A percentile compares a stretch with the other conserved stretches of the same genome.
Conservation (phyloP, 2,329 filamentous ascomycete species). For the Trichoderma koningiopsis region DNA sequence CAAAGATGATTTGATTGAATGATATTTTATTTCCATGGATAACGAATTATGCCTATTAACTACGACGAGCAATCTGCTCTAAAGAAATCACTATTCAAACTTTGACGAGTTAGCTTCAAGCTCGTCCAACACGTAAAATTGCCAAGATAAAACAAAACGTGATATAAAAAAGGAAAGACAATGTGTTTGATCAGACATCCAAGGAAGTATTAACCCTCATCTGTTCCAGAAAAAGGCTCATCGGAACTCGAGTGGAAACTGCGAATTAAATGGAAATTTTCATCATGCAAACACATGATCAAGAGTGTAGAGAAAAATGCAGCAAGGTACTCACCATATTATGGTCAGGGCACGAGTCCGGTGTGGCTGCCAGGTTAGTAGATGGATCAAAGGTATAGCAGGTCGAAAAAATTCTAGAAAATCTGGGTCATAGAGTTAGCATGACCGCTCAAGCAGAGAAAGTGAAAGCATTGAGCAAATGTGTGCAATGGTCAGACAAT, state of each 20-base stretch:
- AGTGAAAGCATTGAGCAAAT: background rate
- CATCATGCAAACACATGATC: constrained; percentile 57
- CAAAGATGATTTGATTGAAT: too few species aligned
- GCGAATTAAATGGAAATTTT: constrained; percentile 77
- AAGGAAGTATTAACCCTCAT: constrained; percentile 74
- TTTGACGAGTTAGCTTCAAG: constrained; percentile 21
- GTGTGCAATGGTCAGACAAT: constrained; percentile 63
- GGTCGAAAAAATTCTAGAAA: background rate
- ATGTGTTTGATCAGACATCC: constrained; percentile 66
- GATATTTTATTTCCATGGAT: background rate
- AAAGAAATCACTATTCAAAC: background rate
- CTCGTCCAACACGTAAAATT: background rate
- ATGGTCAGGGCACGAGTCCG: background rate
- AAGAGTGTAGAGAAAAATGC: constrained; percentile 11
- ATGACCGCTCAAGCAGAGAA: constrained; percentile 1
- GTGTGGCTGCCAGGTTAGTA: constrained; percentile 9
- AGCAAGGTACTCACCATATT: constrained; percentile 25
- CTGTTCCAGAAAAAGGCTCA: constrained; percentile 67
- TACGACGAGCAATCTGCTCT: background rate
- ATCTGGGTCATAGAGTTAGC: constrained; percentile 17
- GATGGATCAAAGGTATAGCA: background rate
- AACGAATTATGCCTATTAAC: background rate
- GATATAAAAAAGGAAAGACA: constrained; percentile 25
- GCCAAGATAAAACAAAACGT: background rate
- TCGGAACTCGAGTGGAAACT: constrained; percentile 82